These are phyloP conservation scores for Celoporthe dispersa DNA, from an alignment of 2,329 filamentous ascomycete species.

Conservation along the genomic window DNA sequence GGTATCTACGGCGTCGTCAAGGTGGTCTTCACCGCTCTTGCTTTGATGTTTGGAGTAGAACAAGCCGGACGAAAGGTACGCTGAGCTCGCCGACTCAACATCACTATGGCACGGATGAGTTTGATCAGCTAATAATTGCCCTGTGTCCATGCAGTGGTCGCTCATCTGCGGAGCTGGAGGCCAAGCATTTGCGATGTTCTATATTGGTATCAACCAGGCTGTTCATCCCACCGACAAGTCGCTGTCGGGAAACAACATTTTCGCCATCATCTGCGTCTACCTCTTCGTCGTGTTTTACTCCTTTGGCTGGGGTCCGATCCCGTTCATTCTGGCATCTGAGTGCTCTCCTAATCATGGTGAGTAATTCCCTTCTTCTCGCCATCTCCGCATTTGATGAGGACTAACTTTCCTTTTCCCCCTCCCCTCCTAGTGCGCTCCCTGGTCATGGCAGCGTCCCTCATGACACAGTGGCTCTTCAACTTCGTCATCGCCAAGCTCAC, in stretches of 20 bases:
- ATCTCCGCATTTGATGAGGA: too few species aligned
- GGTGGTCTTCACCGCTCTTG: slow-evolving; percentile 48
- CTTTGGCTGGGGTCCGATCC: slow-evolving; percentile 36
- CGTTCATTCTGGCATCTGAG: slow-evolving; percentile 35
- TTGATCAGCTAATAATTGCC: slow-evolving; percentile 42
- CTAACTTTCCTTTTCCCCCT: background rate
- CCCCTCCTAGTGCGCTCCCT: slow-evolving; percentile 31
- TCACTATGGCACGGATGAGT: background rate
- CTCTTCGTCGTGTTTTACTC: slow-evolving; percentile 47
- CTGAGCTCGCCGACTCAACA: slow-evolving; percentile 42
- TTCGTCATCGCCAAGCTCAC: slow-evolving; percentile 46
- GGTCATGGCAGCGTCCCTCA: slow-evolving; percentile 33
- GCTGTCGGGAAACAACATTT: slow-evolving; percentile 45
- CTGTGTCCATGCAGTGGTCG: slow-evolving; percentile 51
- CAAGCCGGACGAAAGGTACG: slow-evolving; percentile 29
- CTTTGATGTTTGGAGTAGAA: slow-evolving; percentile 29
- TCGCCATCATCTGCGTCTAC: slow-evolving; percentile 50
- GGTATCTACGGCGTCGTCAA: slow-evolving; percentile 77
- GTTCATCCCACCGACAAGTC: slow-evolving; percentile 37
- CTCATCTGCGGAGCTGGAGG: slow-evolving; percentile 50
- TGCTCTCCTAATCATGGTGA: slow-evolving; percentile 34
- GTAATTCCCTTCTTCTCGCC: background rate
- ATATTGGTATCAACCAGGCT: slow-evolving; percentile 43
- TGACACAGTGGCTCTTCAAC: slow-evolving; percentile 43
- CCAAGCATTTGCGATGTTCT: slow-evolving; percentile 47